Percentiles rank a stretch among this genome's conserved stretches.
phyloP scores from a whole-genome alignment of 495 filamentous ascomycete species.

The Aspergillus diversus region DNA sequence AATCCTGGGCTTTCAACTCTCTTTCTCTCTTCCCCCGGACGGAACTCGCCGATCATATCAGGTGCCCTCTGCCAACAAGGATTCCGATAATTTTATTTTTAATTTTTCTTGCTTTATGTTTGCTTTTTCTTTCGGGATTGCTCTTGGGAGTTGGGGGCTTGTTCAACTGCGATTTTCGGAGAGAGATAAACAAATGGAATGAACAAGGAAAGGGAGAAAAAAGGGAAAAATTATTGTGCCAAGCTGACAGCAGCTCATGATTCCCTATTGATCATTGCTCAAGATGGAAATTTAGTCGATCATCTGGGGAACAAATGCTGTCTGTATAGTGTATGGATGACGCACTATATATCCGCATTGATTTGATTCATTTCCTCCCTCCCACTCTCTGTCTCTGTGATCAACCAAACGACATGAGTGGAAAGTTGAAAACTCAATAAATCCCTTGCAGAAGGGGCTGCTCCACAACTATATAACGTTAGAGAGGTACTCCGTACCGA shows the following conservation, averaged over 20 bases:
- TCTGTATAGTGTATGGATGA: too few relatives aligned
- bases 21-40: constrained; percentile 11
- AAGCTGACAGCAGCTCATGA: not conserved
- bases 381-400: not conserved
- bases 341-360: not conserved
- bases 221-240: not conserved
- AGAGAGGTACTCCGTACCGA: not conserved
- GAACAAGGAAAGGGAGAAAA: not conserved
- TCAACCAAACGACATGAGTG: too few relatives aligned
- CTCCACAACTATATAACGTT: too few relatives aligned
- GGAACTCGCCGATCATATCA: constrained; percentile 22
- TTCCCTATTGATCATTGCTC: not conserved
- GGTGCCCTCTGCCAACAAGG: constrained; percentile 6
- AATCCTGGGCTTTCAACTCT: not conserved
- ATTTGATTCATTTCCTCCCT: not conserved
- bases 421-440: too few relatives aligned
- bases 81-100: constrained; percentile 14
- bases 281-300: constrained; percentile 17
- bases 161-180: constrained; percentile 14
- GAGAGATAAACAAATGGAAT: not conserved
- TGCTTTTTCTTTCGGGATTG: constrained; percentile 13
- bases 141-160: not conserved
- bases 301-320: too few relatives aligned
- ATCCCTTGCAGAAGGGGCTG: too few relatives aligned
- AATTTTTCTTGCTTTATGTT: constrained; percentile 18